Evolutionary conservation across 192 early-diverging fungal species (phyloP), one percentile per base, ranked within the genome.

Genomic region (Mortierella claussenii): DNA sequence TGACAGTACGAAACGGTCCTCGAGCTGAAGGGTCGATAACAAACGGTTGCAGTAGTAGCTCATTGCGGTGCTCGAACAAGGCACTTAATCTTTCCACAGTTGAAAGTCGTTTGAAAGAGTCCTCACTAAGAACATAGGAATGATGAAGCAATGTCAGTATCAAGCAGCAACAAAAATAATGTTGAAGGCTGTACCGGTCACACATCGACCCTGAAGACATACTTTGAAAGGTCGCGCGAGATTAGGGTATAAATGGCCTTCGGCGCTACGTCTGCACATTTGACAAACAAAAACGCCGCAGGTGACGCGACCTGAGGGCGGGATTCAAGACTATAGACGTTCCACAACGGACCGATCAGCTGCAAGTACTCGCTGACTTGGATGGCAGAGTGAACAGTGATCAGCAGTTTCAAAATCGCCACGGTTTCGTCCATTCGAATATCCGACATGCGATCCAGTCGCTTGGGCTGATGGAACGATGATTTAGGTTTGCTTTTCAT

Each of bases 191-290:
- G n/a, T n/a, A n/a, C n/a, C n/a, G n/a, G n/a, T n/a, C n/a, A n/a
- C n/a, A n/a, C n/a, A n/a, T n/a, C 1, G 36, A 17, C 37, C 30
- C 4, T 42, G 3, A 8, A 12, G 6, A 31, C 28, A 31, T 82
- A 86, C 85, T 80, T 82, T 23, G 64, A 80, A 18, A 88, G 69
- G 56, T 88, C 87, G 13, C 66, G 68, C 4, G 69, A 66, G 18
- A 81, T 82, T 0, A 83, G 33, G 27, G 69, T 65, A 18, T 79
- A 79, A 13, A 83, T 69, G 4, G 59, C 50, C 21, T 82, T 71
- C 26, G 83, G 85, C 12, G 75, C 66, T 31, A 85, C 76, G 33
- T 88, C 87, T 31, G 83, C 85, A 53, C 87, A 86, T 50, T 86
- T 83, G 43, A 86, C 79, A 50, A 88, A 82, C 21, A 88, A 47